These are phyloP conservation scores for Eutrema heterophyllum DNA, from an alignment of 345 rosid species.

Conservation along the genomic window DNA sequence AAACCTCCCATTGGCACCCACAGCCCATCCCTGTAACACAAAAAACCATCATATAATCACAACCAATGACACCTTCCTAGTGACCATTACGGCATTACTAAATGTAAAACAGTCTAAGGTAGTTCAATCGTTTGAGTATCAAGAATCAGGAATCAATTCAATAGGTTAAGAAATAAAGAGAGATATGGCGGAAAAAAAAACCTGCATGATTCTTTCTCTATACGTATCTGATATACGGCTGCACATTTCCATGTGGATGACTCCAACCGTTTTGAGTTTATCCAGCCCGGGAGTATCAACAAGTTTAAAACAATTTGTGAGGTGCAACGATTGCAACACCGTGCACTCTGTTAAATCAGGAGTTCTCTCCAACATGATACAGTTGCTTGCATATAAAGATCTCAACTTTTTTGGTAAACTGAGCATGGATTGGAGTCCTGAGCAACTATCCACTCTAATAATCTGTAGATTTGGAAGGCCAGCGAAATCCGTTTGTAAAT, in stretches of 20 bases:
- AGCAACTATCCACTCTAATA: constrained; percentile 12
- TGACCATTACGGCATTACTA: too few species aligned
- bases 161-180: neutral
- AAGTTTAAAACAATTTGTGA: neutral
- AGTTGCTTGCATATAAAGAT: neutral
- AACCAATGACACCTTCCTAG: neutral
- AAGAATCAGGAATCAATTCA: neutral
- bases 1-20: neutral
- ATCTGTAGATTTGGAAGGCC: neutral
- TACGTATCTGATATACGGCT: neutral
- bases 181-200: neutral
- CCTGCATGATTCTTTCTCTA: constrained; percentile 16
- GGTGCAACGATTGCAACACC: neutral
- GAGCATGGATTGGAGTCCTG: constrained; percentile 3
- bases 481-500: constrained; percentile 8
- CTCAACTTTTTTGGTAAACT: constrained; percentile 10
- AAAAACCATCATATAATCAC: neutral
- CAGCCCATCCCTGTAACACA: constrained; percentile 9
- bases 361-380: constrained; percentile 7
- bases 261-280: neutral
- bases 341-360: constrained; percentile 4
- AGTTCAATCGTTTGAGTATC: neutral
- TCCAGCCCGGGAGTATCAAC: constrained; percentile 13
- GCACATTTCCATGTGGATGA: constrained; percentile 29
- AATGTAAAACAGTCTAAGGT: neutral